Percentiles rank a stretch among this genome's conserved stretches.
Conservation (phyloP, 331 rosid genomes). For the Malus hybrid region DNA sequence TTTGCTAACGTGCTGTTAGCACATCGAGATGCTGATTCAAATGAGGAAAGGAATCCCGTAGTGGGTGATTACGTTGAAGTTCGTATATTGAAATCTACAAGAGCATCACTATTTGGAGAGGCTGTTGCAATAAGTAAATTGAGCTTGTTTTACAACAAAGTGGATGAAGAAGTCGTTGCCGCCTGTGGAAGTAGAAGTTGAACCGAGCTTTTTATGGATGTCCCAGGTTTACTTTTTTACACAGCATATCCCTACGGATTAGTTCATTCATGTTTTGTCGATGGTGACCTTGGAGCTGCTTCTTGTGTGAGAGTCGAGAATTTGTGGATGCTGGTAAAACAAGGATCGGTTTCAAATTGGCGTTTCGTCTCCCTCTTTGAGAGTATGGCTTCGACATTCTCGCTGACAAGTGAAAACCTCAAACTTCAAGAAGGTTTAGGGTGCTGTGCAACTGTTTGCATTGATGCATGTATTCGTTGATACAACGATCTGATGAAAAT, state of each 20-base stretch:
- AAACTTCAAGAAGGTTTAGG: background rate
- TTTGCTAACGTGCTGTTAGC: slow-evolving; percentile 50
- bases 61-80: slow-evolving; percentile 94
- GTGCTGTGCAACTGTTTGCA: background rate
- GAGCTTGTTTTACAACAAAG: slow-evolving; percentile 48
- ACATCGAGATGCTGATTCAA: slow-evolving; percentile 39
- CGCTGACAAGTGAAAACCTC: background rate
- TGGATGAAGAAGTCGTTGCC: slow-evolving; percentile 35
- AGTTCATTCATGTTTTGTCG: background rate
- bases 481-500: background rate
- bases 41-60: slow-evolving; percentile 44
- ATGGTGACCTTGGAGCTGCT: background rate
- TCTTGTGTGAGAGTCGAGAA: background rate
- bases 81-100: slow-evolving; percentile 57
- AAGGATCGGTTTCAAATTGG: background rate
- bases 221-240: background rate
- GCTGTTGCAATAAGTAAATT: slow-evolving; percentile 75
- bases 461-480: background rate
- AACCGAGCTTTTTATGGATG: background rate
- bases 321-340: background rate
- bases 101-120: slow-evolving; percentile 82
- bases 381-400: background rate
- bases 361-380: background rate
- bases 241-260: background rate
- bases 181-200: slow-evolving; percentile 32